These are phyloP conservation scores for Brassica rapa DNA, from an alignment of 345 rosid genomes.

Conservation along the genomic window DNA sequence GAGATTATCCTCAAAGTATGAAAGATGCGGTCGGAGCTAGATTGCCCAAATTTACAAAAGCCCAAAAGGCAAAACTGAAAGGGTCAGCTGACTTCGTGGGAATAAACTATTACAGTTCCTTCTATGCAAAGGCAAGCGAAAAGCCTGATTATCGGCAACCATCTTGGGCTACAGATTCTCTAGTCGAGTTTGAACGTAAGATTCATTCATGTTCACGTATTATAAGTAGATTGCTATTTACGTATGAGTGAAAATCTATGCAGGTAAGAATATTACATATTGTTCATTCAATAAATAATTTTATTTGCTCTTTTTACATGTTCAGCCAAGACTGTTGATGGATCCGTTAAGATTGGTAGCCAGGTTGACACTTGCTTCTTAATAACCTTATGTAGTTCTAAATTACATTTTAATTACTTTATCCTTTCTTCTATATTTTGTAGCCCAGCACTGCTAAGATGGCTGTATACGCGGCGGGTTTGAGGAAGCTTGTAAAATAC, in stretches of 20 bases:
- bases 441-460: conserved; percentile 45
- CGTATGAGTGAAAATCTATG: not conserved
- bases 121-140: conserved; percentile 20
- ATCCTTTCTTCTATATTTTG: conserved; percentile 5
- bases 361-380: conserved; percentile 23
- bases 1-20: conserved; percentile 41
- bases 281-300: not conserved
- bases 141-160: conserved; percentile 15
- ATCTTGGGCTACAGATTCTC: conserved; percentile 46
- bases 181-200: conserved; percentile 40
- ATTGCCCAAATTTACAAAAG: conserved; percentile 29
- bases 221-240: not conserved
- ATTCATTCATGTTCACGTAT: not conserved
- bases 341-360: conserved; percentile 38
- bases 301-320: not conserved
- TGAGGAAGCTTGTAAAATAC: conserved; percentile 44
- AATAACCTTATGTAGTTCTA: not conserved
- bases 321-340: conserved; percentile 38
- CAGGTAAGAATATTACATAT: not conserved
- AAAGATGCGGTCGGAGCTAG: conserved; percentile 37
- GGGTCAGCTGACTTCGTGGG: conserved; percentile 44
- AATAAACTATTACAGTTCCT: conserved; percentile 49
- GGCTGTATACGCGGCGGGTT: conserved; percentile 46
- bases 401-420: not conserved
- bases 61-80: conserved; percentile 26